Evolutionary conservation across 345 rosid species (phyloP).

Genomic region (Eucalyptus pauciflora): DNA sequence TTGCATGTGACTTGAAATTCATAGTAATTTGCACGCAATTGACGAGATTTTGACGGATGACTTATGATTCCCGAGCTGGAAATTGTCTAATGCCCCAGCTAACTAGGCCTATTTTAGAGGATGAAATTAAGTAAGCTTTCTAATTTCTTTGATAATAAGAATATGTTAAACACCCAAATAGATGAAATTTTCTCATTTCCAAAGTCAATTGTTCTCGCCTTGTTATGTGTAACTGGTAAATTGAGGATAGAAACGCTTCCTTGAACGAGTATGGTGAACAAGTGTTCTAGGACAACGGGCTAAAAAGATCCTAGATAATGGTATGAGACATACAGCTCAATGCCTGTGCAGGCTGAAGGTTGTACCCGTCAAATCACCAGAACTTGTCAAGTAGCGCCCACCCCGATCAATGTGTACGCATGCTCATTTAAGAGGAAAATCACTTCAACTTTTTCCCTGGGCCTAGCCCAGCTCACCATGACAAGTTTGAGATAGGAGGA

Average conservation of each 20-base stretch:
- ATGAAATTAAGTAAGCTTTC: background rate
- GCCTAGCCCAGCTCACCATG: background rate
- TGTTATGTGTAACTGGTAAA: background rate
- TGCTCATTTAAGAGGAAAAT: background rate
- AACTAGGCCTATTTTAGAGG: background rate
- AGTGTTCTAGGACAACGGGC: background rate
- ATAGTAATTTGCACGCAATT: background rate
- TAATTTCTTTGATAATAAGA: background rate
- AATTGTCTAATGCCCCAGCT: background rate
- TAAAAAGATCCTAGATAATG: background rate
- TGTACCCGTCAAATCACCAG: background rate
- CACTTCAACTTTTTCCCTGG: background rate
- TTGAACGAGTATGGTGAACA: background rate
- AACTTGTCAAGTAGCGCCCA: background rate
- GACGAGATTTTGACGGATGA: rapidly evolving
- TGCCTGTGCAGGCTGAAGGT: background rate
- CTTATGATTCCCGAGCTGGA: rapidly evolving
- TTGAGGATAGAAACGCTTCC: background rate
- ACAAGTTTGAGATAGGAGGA: background rate
- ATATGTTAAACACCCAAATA: background rate
- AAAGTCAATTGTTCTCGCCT: background rate
- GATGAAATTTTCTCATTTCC: background rate
- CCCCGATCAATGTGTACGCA: rapidly evolving
- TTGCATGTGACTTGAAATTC: rapidly evolving
- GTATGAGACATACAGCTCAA: background rate